phyloP scores from a whole-genome alignment of 495 filamentous ascomycete genomes.

The Penicillium paxilli region DNA sequence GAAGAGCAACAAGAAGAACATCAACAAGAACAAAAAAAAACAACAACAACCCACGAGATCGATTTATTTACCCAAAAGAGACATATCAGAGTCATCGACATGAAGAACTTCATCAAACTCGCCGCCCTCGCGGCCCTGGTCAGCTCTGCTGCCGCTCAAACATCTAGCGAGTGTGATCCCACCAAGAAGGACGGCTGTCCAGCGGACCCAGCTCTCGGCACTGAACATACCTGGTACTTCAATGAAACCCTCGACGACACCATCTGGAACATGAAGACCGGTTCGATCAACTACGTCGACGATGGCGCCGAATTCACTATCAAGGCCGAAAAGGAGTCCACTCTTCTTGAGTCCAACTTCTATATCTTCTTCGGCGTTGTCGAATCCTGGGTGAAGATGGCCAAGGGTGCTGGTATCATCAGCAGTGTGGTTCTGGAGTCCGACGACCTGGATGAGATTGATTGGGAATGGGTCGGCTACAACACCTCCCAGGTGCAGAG shows the following conservation, averaged over 20 bases:
- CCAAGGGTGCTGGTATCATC: slow-evolving; percentile 72
- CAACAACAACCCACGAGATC: background rate
- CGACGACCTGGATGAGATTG: slow-evolving; percentile 91
- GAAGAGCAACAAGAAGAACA: background rate
- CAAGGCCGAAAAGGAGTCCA: slow-evolving; percentile 61
- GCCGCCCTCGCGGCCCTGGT: slow-evolving; percentile 29
- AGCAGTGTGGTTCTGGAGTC: slow-evolving; percentile 86
- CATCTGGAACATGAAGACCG: slow-evolving; percentile 66
- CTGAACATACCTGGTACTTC: slow-evolving; percentile 60
- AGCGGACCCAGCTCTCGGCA: slow-evolving; percentile 66
- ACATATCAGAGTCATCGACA: slow-evolving; percentile 4
- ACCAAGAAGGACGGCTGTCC: slow-evolving; percentile 59
- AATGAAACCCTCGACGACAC: slow-evolving; percentile 50
- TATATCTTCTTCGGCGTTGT: slow-evolving; percentile 86
- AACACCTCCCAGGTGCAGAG: slow-evolving; percentile 67
- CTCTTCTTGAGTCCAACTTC: slow-evolving; percentile 71
- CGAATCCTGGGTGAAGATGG: slow-evolving; percentile 69
- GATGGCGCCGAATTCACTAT: slow-evolving; percentile 71
- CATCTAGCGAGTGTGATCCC: slow-evolving; percentile 66
- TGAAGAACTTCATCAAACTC: slow-evolving; percentile 26
- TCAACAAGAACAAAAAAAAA: background rate
- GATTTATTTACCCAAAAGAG: background rate
- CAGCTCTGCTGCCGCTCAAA: slow-evolving; percentile 34
- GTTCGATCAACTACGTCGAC: slow-evolving; percentile 53
- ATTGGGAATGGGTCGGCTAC: slow-evolving; percentile 68